Percentiles rank a stretch among this genome's conserved stretches.
Conservation (phyloP, 495 filamentous ascomycete genomes). For the Penicillium odoratum region DNA sequence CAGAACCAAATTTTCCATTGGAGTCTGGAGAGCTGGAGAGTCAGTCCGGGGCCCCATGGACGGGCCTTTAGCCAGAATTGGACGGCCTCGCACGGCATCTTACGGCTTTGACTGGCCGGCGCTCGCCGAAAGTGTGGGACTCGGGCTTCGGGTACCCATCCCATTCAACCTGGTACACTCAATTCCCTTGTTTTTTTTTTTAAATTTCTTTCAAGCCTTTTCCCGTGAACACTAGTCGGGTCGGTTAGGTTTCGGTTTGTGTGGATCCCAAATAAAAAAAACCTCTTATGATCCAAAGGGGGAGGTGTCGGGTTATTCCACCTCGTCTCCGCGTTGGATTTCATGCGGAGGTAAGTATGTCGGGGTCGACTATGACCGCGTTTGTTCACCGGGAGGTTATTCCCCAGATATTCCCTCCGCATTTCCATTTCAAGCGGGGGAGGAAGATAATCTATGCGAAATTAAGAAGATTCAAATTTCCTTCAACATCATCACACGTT, state of each 20-base stretch:
- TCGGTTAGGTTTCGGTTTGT: neutral
- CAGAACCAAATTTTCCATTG: slow-evolving; percentile 8
- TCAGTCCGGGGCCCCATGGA: slow-evolving; percentile 27
- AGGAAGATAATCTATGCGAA: neutral
- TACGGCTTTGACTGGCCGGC: slow-evolving; percentile 17
- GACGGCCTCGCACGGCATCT: slow-evolving; percentile 14
- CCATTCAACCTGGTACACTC: neutral
- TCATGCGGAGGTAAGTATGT: slow-evolving; percentile 13
- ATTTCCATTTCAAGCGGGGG: slow-evolving; percentile 2
- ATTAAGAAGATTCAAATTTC: neutral
- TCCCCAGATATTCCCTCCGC: slow-evolving; percentile 19
- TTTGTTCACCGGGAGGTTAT: slow-evolving; percentile 17
- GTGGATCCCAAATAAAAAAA: neutral
- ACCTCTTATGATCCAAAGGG: neutral
- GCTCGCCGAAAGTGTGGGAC: slow-evolving; percentile 19
- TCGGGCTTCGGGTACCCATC: slow-evolving; percentile 10
- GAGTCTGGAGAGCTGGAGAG: neutral
- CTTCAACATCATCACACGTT: neutral
- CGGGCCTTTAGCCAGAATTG: slow-evolving; percentile 27
- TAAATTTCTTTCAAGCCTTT: neutral
- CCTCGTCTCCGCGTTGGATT: neutral
- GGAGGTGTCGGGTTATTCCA: neutral
- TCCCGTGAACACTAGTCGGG: neutral
- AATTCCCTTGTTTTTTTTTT: no score
- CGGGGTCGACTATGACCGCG: slow-evolving; percentile 3